Evolutionary conservation across 305 asterid species (phyloP), one percentile per base, ranked within the genome.

Genomic region (Fraxinus paxiana): DNA sequence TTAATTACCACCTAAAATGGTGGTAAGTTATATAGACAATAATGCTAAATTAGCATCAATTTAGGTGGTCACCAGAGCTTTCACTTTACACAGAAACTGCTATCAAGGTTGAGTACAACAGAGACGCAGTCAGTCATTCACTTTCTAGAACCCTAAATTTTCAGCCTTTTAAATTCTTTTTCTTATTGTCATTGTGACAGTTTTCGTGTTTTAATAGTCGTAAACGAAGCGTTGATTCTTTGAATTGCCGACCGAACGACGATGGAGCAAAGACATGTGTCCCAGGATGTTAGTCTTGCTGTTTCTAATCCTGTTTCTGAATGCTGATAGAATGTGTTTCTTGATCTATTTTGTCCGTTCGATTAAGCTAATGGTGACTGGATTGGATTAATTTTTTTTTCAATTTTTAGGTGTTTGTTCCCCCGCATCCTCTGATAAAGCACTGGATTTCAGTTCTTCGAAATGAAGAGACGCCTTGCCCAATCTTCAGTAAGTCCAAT

Each of bases 381-480:
- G 1, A 71, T 15, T 41, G 71, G 30, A 73, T 83, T 75, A 34
- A 83, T 18, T 13, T 6, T 15, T 15, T 15, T 1, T 22, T 61
- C 20, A 6, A 73, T 84, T 61, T 71, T 24, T 79, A 96, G 99
- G 97, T 93, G 54, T 92, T 88, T 87, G 99, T 96, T 59, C 99
- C 99, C 73, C 97, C 97, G 24, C 99, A 96, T 85, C 97, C 98
- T 74, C 84, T 94, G 83, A 91, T 96, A 77, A 94, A 94, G 91
- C 99, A 96, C 83, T 96, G 99, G 99, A 86, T 96, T 89, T 89
- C 99, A 34, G 94, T 96, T 84, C 92, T 96, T 84, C 92, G 99
- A 82, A 96, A 94, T 82, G 96, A 87, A 83, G 91, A 96, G 85
- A 96, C 99, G 18, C 98, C 98, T 80, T 82, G 85, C 82, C 89